Percentiles rank a stretch among this genome's conserved stretches.
Evolutionary conservation across 1,284 basidiomycete genomes (phyloP).

Genomic region (Cryptococcus hybrid): DNA sequence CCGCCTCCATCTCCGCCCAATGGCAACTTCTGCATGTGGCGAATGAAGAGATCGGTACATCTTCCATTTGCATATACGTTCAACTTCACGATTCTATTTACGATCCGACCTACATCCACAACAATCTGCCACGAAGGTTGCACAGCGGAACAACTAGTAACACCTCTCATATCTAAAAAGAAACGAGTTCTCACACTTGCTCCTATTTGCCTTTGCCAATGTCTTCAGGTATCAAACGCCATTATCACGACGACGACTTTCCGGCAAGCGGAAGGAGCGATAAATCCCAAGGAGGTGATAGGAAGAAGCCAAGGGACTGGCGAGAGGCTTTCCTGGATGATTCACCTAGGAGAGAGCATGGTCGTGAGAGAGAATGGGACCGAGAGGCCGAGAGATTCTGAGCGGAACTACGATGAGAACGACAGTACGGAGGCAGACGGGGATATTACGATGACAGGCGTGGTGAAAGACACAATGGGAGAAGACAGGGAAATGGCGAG

Average conservation of each 20-base stretch:
- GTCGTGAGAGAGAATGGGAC: slow-evolving; percentile 19
- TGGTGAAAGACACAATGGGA: slow-evolving; percentile 5
- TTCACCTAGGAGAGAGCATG: slow-evolving; percentile 19
- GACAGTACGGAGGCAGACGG: slow-evolving; percentile 4
- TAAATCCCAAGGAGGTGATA: slow-evolving; percentile 14
- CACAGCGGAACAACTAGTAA: slow-evolving; percentile 13
- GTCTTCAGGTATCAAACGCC: slow-evolving; percentile 33
- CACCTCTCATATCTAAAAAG: slow-evolving; percentile 3
- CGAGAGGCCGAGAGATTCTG: slow-evolving; percentile 8
- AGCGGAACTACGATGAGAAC: slow-evolving; percentile 9
- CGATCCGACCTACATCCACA: background rate
- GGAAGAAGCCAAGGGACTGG: slow-evolving; percentile 67
- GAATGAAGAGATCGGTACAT: background rate
- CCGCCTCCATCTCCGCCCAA: background rate
- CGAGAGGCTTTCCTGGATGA: slow-evolving; percentile 65
- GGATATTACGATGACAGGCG: slow-evolving; percentile 12
- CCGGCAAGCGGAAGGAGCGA: slow-evolving; percentile 31
- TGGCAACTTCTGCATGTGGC: background rate
- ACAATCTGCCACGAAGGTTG: background rate
- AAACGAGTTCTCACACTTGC: slow-evolving; percentile 24
- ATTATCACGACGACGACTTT: slow-evolving; percentile 38
- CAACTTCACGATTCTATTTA: background rate
- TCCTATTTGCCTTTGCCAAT: slow-evolving; percentile 13
- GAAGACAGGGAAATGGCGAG: background rate
- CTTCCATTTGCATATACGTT: no score